Evolutionary conservation across 441 rosid genomes (phyloP).

Genomic region (Kokia cookei): DNA sequence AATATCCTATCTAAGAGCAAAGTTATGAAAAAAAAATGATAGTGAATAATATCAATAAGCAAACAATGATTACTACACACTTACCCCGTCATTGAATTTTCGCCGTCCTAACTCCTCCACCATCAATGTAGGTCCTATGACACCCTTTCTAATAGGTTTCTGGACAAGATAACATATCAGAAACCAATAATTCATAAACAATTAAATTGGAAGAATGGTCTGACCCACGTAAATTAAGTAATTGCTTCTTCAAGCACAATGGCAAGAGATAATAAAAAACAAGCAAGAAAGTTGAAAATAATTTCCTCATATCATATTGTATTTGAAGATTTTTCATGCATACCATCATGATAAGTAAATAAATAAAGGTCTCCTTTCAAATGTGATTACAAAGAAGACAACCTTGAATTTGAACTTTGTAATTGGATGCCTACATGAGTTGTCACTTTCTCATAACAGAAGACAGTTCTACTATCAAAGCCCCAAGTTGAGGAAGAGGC

Average conservation of each 20-base stretch:
- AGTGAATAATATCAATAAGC: background rate
- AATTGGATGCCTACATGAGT: background rate
- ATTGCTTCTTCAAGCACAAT: background rate
- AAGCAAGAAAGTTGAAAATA: background rate
- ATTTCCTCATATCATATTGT: background rate
- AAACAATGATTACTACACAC: constrained; percentile 3
- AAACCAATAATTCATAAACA: background rate
- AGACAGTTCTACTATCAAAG: background rate
- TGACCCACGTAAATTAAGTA: background rate
- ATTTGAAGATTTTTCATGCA: background rate
- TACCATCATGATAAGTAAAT: background rate
- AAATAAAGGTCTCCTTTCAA: background rate
- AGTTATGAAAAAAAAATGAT: background rate
- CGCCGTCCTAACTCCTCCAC: constrained; percentile 92
- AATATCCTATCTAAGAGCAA: background rate
- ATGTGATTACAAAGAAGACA: background rate
- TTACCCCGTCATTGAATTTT: constrained; percentile 60
- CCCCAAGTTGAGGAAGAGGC: background rate
- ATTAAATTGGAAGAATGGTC: background rate
- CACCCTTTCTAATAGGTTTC: constrained; percentile 90
- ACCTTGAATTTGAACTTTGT: background rate
- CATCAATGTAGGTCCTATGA: constrained; percentile 67
- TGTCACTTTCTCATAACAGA: background rate
- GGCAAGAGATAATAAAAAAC: background rate
- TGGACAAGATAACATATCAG: constrained; percentile 16